Evolutionary conservation across 1,284 basidiomycete genomes (phyloP).

Genomic region (Apiotrichum siamense): DNA sequence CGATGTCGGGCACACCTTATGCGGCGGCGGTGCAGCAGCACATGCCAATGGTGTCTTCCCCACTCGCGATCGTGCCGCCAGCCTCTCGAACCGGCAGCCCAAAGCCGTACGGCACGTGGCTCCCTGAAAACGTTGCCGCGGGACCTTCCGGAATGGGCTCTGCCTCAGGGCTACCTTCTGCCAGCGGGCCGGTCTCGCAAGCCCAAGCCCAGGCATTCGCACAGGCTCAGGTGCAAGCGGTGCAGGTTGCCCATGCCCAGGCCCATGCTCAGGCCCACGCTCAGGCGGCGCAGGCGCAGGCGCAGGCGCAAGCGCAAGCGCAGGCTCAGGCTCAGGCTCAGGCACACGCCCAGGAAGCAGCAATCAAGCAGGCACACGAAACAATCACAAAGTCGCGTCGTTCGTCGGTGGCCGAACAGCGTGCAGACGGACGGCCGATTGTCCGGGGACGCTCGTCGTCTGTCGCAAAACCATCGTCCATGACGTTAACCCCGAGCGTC

Average conservation of each 20-base stretch:
- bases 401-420: conserved; percentile 17
- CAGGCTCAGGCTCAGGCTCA: conserved; percentile 6
- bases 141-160: conserved; percentile 10
- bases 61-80: conserved; percentile 31
- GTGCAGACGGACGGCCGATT: conserved; percentile 38
- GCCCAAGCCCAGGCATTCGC: conserved; percentile 9
- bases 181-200: conserved; percentile 5
- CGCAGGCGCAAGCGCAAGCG: conserved; percentile 25
- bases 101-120: conserved; percentile 14
- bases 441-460: conserved; percentile 36
- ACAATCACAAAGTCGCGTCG: conserved; percentile 11
- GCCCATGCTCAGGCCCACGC: conserved; percentile 12
- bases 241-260: conserved; percentile 9
- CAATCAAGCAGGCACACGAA: background rate
- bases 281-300: conserved; percentile 12
- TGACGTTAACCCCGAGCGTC: conserved; percentile 24
- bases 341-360: conserved; percentile 8
- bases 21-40: conserved; percentile 27
- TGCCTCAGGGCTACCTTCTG: background rate
- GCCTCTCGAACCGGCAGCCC: conserved; percentile 33
- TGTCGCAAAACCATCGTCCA: conserved; percentile 24
- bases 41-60: conserved; percentile 40
- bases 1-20: conserved; percentile 26
- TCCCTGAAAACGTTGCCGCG: conserved; percentile 8
- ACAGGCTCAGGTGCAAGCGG: conserved; percentile 10